phyloP scores from a whole-genome alignment of 2,329 filamentous ascomycete genomes.

The Aspergillus nomiae region DNA sequence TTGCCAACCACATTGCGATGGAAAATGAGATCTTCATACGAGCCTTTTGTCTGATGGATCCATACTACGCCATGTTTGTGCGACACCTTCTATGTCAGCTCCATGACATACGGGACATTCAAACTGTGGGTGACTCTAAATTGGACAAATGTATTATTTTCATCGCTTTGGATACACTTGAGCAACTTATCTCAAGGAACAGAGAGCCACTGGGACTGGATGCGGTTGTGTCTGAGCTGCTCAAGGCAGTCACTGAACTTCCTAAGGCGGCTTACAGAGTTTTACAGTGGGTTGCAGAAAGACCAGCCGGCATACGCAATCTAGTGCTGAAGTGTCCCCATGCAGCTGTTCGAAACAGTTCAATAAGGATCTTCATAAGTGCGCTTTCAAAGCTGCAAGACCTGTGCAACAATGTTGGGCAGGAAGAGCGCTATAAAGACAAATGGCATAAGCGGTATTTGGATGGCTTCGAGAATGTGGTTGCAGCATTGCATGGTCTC shows the following conservation, averaged over 20 bases:
- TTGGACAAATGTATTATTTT: slow-evolving; percentile 48
- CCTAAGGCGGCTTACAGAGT: slow-evolving; percentile 60
- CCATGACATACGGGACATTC: slow-evolving; percentile 50
- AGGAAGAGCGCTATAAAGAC: slow-evolving; percentile 25
- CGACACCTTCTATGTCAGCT: slow-evolving; percentile 62
- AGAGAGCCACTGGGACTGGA: slow-evolving; percentile 69
- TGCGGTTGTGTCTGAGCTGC: slow-evolving; percentile 55
- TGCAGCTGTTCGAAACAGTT: slow-evolving; percentile 55
- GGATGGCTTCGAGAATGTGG: slow-evolving; percentile 32
- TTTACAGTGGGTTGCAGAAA: slow-evolving; percentile 62
- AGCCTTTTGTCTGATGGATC: slow-evolving; percentile 78
- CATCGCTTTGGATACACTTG: slow-evolving; percentile 62
- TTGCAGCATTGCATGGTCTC: slow-evolving; percentile 57
- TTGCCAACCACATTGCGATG: slow-evolving; percentile 60
- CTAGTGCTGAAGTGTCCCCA: slow-evolving; percentile 66
- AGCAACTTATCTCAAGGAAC: slow-evolving; percentile 72
- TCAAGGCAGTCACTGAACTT: slow-evolving; percentile 53
- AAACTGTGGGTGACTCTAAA: slow-evolving; percentile 52
- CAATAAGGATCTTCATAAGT: slow-evolving; percentile 54
- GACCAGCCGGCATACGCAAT: slow-evolving; percentile 62
- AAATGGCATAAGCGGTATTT: slow-evolving; percentile 31
- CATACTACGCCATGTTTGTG: slow-evolving; percentile 68
- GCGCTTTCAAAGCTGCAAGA: slow-evolving; percentile 58
- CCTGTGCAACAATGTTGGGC: slow-evolving; percentile 26
- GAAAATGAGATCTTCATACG: slow-evolving; percentile 75